These are phyloP conservation scores for Drechslerella stenobrocha DNA, from an alignment of 2,329 filamentous ascomycete species.

Conservation along the genomic window DNA sequence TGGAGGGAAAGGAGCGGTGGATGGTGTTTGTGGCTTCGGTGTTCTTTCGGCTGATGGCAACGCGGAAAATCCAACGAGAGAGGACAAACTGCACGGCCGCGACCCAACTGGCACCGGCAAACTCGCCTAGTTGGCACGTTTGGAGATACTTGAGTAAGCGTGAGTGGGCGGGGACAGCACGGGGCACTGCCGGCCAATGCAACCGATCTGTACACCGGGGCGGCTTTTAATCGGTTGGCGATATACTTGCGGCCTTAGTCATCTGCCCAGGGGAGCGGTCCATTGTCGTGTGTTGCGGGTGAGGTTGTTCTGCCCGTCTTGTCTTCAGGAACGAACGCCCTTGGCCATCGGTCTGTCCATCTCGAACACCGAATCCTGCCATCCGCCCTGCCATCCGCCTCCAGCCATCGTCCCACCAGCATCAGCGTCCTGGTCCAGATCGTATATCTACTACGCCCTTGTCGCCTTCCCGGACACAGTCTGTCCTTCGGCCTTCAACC, in stretches of 20 bases:
- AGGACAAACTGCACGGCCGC: too few relatives aligned
- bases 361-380: slow-evolving; percentile 5
- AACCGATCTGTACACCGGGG: too few relatives aligned
- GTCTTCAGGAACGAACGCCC: neutral
- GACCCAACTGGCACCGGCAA: too few relatives aligned
- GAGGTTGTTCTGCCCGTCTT: neutral
- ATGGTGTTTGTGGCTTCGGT: slow-evolving; percentile 34
- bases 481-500: neutral
- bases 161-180: too few relatives aligned
- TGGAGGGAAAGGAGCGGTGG: neutral
- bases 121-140: too few relatives aligned
- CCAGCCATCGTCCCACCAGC: neutral
- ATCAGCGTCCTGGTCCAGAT: neutral
- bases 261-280: too few relatives aligned
- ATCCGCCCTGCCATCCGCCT: neutral
- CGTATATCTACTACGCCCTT: neutral
- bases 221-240: too few relatives aligned
- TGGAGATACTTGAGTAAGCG: too few relatives aligned
- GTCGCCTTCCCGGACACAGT: neutral
- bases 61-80: slow-evolving; percentile 46
- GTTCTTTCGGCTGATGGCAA: slow-evolving; percentile 31
- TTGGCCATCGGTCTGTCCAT: neutral
- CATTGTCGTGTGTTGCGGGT: too few relatives aligned
- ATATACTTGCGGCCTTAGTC: too few relatives aligned
- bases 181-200: too few relatives aligned